Evolutionary conservation across 202 grass and related monocot species (phyloP).

Genomic region (Musa balbisiana): DNA sequence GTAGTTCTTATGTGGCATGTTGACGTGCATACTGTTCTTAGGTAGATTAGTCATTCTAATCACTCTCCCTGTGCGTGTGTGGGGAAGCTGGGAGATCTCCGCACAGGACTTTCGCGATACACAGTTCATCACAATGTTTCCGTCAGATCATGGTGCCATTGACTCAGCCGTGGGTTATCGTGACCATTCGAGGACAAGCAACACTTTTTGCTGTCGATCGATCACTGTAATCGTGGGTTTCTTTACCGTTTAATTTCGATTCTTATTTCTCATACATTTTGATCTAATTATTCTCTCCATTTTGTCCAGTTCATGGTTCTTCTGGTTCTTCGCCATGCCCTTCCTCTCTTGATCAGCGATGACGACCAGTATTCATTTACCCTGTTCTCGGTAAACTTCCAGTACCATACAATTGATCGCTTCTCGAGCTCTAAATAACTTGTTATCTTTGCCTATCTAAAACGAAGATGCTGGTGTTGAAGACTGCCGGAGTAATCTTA

Average conservation of each 20-base stretch:
- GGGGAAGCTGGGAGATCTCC: slow-evolving; percentile 76
- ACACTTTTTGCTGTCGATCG: slow-evolving; percentile 49
- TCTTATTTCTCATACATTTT: slow-evolving; percentile 7
- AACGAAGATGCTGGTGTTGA: slow-evolving; percentile 64
- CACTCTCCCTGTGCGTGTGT: background rate
- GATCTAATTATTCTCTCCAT: slow-evolving; percentile 3
- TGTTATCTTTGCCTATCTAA: background rate
- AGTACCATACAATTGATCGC: too few species aligned
- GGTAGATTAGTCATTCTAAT: background rate
- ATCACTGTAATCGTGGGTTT: slow-evolving; percentile 58
- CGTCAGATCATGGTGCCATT: slow-evolving; percentile 28
- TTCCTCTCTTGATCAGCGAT: slow-evolving; percentile 60
- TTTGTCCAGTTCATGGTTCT: slow-evolving; percentile 72
- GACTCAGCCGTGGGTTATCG: slow-evolving; percentile 28
- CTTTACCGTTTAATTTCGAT: background rate
- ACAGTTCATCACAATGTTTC: slow-evolving; percentile 82
- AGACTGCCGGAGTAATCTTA: slow-evolving; percentile 59
- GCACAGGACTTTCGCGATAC: slow-evolving; percentile 57
- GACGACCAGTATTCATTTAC: slow-evolving; percentile 67
- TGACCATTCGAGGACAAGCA: slow-evolving; percentile 51
- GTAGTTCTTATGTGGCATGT: background rate
- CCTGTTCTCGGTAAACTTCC: slow-evolving; percentile 61
- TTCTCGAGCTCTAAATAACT: background rate
- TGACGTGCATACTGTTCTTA: background rate
- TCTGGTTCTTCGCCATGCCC: slow-evolving; percentile 64